These are phyloP conservation scores for Mangifera indica DNA, from an alignment of 345 rosid genomes.

Conservation along the genomic window DNA sequence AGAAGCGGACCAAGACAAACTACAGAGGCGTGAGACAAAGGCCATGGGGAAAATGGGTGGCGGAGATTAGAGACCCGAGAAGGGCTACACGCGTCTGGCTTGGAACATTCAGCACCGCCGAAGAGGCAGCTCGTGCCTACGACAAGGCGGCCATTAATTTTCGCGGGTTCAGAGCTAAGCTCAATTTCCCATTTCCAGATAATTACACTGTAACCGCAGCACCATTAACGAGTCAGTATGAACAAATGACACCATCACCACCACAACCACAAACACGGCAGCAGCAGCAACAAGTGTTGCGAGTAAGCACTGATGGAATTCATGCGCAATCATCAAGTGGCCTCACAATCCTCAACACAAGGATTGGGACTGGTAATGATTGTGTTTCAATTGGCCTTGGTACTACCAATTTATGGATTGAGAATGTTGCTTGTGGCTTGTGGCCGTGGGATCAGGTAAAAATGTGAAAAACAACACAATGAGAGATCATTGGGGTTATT, in stretches of 20 bases:
- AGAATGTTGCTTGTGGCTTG: too few relatives aligned
- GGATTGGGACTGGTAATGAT: too few relatives aligned
- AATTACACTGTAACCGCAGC: not conserved
- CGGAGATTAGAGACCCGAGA: conserved; percentile 91
- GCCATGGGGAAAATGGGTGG: conserved; percentile 98
- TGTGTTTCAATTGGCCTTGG: too few relatives aligned
- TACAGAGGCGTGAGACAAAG: conserved; percentile 97
- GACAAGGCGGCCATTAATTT: conserved; percentile 71
- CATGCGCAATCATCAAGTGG: not conserved
- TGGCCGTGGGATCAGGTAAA: too few relatives aligned
- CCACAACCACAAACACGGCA: not conserved
- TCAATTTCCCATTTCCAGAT: conserved; percentile 63
- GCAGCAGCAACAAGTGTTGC: not conserved
- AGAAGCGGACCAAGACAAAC: conserved; percentile 52
- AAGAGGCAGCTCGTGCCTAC: conserved; percentile 92
- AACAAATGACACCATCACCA: not conserved
- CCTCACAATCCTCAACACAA: too few relatives aligned
- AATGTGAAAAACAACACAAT: too few relatives aligned
- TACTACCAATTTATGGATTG: too few relatives aligned
- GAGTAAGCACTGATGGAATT: not conserved
- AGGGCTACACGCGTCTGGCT: conserved; percentile 86
- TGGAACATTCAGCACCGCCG: conserved; percentile 85
- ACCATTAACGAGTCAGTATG: not conserved
- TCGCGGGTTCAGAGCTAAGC: conserved; percentile 67
- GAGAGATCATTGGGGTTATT: too few relatives aligned